Conservation (phyloP, 495 filamentous ascomycete species). For the Cercophora scortea region DNA sequence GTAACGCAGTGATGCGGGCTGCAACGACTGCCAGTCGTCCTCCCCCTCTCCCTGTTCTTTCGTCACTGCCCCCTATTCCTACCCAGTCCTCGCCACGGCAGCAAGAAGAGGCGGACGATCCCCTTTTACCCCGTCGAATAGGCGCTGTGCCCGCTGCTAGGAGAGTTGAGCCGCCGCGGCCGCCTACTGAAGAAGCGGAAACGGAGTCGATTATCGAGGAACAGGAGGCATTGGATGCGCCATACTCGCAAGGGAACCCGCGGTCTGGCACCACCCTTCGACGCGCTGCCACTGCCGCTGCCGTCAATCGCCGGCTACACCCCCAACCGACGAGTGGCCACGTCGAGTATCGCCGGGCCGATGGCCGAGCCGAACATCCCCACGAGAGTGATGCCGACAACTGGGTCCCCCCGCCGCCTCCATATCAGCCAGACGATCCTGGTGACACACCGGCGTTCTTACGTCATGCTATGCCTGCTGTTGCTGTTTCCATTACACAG, state of each 20-base stretch:
- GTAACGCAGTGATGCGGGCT: slow-evolving; percentile 27
- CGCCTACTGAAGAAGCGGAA: slow-evolving; percentile 16
- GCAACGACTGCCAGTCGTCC: slow-evolving; percentile 20
- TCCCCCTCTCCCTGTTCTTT: slow-evolving; percentile 15
- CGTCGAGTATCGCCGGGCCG: slow-evolving; percentile 47
- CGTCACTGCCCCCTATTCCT: slow-evolving; percentile 11
- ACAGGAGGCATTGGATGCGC: slow-evolving; percentile 53
- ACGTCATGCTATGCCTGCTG: slow-evolving; percentile 29
- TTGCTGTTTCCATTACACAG: slow-evolving; percentile 5
- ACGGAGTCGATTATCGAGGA: slow-evolving; percentile 38
- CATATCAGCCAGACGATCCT: slow-evolving; percentile 67
- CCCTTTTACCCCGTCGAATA: slow-evolving; percentile 32
- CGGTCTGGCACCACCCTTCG: slow-evolving; percentile 68
- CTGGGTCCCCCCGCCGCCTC: slow-evolving; percentile 89
- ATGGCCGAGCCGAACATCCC: slow-evolving; percentile 61
- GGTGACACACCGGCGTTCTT: slow-evolving; percentile 41
- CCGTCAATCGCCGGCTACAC: slow-evolving; percentile 56
- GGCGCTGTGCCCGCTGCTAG: slow-evolving; percentile 11
- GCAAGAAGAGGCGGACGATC: slow-evolving; percentile 32
- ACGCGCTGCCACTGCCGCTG: slow-evolving; percentile 71
- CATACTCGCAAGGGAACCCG: slow-evolving; percentile 72
- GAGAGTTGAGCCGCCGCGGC: slow-evolving; percentile 9
- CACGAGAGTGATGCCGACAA: slow-evolving; percentile 88
- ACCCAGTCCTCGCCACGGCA: slow-evolving; percentile 12
- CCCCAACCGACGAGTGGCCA: slow-evolving; percentile 27